These are phyloP conservation scores for Lactarius psammicola DNA, from an alignment of 768 basidiomycete genomes.

Conservation along the genomic window DNA sequence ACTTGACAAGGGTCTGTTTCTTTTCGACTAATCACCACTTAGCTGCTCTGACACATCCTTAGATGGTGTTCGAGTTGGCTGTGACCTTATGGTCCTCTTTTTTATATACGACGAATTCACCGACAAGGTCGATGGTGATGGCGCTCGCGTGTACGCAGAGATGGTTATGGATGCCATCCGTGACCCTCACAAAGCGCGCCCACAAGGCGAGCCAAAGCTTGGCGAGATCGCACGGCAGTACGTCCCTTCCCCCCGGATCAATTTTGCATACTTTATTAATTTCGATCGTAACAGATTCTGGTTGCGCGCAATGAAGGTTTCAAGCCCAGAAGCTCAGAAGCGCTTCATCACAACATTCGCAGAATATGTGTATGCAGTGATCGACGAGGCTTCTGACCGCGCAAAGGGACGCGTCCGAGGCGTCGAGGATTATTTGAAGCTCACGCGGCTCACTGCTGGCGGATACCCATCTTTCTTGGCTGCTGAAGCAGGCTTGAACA, in stretches of 20 bases:
- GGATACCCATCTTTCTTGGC: conserved; percentile 41
- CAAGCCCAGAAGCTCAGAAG: conserved; percentile 32
- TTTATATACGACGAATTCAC: conserved; percentile 51
- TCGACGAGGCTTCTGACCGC: conserved; percentile 44
- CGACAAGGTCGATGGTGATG: conserved; percentile 38
- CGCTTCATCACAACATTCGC: conserved; percentile 42
- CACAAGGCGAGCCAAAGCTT: conserved; percentile 38
- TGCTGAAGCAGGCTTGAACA: conserved; percentile 37
- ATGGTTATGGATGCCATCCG: conserved; percentile 42
- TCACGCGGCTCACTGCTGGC: conserved; percentile 43
- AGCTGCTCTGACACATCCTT: neutral
- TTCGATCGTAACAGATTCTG: neutral
- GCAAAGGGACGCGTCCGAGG: conserved; percentile 35
- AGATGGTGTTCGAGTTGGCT: conserved; percentile 37
- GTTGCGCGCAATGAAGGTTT: conserved; percentile 23
- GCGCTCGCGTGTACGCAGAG: conserved; percentile 35
- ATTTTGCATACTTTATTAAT: neutral
- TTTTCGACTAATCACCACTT: neutral
- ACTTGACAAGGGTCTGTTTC: conserved; percentile 35
- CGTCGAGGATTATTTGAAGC: conserved; percentile 41
- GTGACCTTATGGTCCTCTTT: conserved; percentile 52
- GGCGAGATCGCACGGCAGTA: conserved; percentile 44
- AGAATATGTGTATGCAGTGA: conserved; percentile 39
- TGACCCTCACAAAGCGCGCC: conserved; percentile 38
- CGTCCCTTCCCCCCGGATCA: conserved; percentile 7